Evolutionary conservation across 2,329 filamentous ascomycete species (phyloP).

Genomic region (Arthrobotrys pseudoclavata): DNA sequence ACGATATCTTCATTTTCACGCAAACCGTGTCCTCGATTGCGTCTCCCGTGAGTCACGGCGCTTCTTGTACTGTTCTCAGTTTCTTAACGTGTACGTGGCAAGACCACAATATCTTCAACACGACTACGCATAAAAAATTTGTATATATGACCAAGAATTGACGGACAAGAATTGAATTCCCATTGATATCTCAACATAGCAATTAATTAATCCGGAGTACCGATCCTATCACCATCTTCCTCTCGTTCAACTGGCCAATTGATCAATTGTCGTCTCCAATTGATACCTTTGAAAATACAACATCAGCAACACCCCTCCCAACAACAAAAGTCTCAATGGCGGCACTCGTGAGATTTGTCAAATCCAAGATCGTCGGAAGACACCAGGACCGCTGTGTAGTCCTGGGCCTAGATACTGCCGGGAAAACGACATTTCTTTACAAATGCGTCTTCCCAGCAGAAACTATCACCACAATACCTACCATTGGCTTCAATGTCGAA

Average conservation of each 20-base stretch:
- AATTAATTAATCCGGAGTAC: background rate
- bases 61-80: background rate
- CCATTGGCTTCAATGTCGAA: slow-evolving; percentile 62
- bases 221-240: background rate
- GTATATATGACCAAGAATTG: slow-evolving; percentile 7
- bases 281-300: slow-evolving; percentile 8
- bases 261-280: background rate
- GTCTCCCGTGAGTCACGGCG: slow-evolving; percentile 45
- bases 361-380: slow-evolving; percentile 8
- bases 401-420: slow-evolving; percentile 50
- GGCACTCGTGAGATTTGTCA: slow-evolving; percentile 35
- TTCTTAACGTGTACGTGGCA: slow-evolving; percentile 37
- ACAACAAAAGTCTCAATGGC: slow-evolving; percentile 24
- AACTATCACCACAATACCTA: slow-evolving; percentile 59
- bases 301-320: background rate
- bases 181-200: background rate
- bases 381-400: slow-evolving; percentile 44
- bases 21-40: slow-evolving; percentile 27
- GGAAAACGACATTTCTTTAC: slow-evolving; percentile 61
- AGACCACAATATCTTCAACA: background rate
- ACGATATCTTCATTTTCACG: slow-evolving; percentile 1
- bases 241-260: background rate
- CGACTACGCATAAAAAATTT: background rate
- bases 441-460: slow-evolving; percentile 34
- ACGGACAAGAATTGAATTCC: background rate